A percentile compares a stretch with the other conserved stretches of the same genome.
Conservation (phyloP, 768 basidiomycete genomes). For the Filobasidium floriforme region DNA sequence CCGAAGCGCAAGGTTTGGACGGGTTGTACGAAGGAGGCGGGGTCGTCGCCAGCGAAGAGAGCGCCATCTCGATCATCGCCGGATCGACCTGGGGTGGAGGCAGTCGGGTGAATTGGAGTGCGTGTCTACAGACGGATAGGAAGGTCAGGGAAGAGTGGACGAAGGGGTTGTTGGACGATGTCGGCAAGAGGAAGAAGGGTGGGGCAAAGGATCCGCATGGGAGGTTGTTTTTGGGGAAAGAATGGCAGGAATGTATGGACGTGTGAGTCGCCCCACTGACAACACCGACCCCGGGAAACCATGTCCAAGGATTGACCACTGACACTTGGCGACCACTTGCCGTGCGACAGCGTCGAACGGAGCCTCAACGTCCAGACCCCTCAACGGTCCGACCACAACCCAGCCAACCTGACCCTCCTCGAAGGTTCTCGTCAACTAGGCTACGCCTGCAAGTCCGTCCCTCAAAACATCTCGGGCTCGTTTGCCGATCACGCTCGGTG, state of each 20-base stretch:
- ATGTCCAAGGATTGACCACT: no score
- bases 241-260: conserved; percentile 23
- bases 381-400: conserved; percentile 25
- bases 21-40: conserved; percentile 56
- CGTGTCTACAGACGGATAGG: conserved; percentile 32
- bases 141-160: conserved; percentile 39
- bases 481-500: conserved; percentile 15
- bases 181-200: conserved; percentile 1
- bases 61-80: conserved; percentile 58
- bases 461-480: conserved; percentile 17
- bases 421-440: conserved; percentile 15
- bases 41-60: conserved; percentile 64
- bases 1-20: conserved; percentile 22
- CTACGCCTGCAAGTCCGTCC: conserved; percentile 17
- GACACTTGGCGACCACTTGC: no score
- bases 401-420: conserved; percentile 27
- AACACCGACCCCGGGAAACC: no score
- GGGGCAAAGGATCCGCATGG: conserved; percentile 14
- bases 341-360: conserved; percentile 13
- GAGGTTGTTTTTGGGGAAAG: conserved; percentile 18
- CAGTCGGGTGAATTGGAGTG: conserved; percentile 38
- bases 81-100: conserved; percentile 33
- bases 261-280: no score
- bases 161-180: conserved; percentile 4
- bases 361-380: conserved; percentile 13